Evolutionary conservation across 495 filamentous ascomycete species (phyloP), one percentile per base, ranked within the genome.

Genomic region (Ramalina peruviana): DNA sequence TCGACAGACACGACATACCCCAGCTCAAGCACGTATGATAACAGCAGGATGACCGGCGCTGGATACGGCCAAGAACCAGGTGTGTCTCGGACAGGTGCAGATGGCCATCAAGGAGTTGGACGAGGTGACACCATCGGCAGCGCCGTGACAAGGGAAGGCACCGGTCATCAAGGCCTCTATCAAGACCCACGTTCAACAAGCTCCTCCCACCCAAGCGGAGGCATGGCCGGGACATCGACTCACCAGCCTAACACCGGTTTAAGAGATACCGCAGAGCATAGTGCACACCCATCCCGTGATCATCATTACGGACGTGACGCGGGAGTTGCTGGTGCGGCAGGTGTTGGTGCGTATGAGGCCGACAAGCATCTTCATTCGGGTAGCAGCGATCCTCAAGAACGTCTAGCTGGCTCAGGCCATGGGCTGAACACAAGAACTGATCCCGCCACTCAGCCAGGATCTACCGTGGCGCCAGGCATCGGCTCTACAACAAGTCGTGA

Each of bases 291-390:
- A 6, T 38, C 20, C 17, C 27, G 11, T 4, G 37, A 30, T 17
- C 48, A 50, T 43, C 48, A 42, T 13, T 33, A 33, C 30, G 30
- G 30, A 33, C 26, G 54, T 36, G 46, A 56, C 37, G 50, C 54
- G 23, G 54, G 40, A 15, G 36, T 55, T 15, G 50, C 26, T 26
- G 54, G 54, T 43, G 49, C 27, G 6, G 50, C 50, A 7, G 53
- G 49, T 17, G 36, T 36, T 19, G 49, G 45, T 42, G 50, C 45
- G 17, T 53, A 49, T n/a, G 54, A 49, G 45, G 49, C 44, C 33
- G 45, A 56, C 20, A 53, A 49, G 33, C 54, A 53, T 36, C 7
- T 47, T 49, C 30, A 33, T 7, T 33, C 30, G 30, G 40, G 30
- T 39, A 41, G 43, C 27, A 36, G 30, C 12, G 26, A 48, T 11